Evolutionary conservation across 345 rosid genomes (phyloP).

Genomic region (Boechera retrofracta): DNA sequence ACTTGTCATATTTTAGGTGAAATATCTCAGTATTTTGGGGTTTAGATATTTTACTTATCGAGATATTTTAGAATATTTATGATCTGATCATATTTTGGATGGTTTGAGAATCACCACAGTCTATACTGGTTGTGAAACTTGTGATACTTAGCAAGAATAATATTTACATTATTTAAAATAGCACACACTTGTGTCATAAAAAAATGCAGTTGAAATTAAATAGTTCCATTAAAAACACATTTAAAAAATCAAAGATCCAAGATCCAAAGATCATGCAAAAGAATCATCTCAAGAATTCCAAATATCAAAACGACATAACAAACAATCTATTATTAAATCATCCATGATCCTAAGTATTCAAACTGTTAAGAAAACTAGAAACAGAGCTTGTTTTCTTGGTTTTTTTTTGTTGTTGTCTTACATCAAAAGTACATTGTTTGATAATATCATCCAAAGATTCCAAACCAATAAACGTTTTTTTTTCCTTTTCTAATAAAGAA

Average conservation of each 20-base stretch:
- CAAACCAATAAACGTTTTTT: constrained; percentile 20
- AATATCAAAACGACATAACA: constrained; percentile 32
- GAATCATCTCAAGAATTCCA: constrained; percentile 40
- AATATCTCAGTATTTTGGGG: constrained; percentile 20
- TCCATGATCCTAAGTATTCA: not conserved
- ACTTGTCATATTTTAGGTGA: not conserved
- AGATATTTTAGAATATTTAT: constrained; percentile 25
- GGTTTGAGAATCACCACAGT: constrained; percentile 14
- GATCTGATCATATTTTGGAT: constrained; percentile 12
- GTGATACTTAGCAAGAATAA: constrained; percentile 3
- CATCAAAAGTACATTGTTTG: constrained; percentile 38
- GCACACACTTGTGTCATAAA: constrained; percentile 36
- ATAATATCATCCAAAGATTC: constrained; percentile 33
- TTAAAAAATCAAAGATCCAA: constrained; percentile 32
- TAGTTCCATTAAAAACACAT: constrained; percentile 27
- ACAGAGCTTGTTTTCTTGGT: constrained; percentile 24
- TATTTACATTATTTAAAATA: constrained; percentile 10
- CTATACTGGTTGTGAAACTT: not conserved
- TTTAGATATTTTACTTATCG: constrained; percentile 18
- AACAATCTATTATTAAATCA: constrained; percentile 22
- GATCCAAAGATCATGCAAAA: constrained; percentile 46
- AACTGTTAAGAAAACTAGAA: constrained; percentile 17
- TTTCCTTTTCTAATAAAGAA: constrained; percentile 25
- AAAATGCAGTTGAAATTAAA: constrained; percentile 29
- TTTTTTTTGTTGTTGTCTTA: constrained; percentile 18